phyloP scores from a whole-genome alignment of 495 filamentous ascomycete species.

The Amorphotheca resinae region DNA sequence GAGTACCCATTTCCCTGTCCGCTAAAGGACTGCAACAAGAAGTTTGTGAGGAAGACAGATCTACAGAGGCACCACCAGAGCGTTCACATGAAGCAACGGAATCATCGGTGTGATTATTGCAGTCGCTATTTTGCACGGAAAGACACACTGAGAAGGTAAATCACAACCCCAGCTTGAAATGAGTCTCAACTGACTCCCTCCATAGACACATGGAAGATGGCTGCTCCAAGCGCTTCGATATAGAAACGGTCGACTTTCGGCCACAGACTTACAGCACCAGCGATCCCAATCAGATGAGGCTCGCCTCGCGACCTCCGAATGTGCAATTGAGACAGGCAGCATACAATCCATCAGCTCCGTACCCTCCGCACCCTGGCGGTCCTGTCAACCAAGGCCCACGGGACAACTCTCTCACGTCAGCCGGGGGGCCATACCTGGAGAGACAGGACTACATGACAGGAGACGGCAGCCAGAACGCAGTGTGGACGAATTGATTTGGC shows the following conservation, averaged over 20 bases:
- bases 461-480: conserved; percentile 8
- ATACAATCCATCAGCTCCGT: conserved; percentile 13
- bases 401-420: conserved; percentile 16
- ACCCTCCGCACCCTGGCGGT: conserved; percentile 8
- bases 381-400: conserved; percentile 5
- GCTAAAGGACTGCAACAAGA: conserved; percentile 51
- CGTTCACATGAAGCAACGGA: conserved; percentile 66
- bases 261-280: conserved; percentile 11
- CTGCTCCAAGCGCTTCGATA: conserved; percentile 59
- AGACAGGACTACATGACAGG: conserved; percentile 12
- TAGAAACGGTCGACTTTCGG: conserved; percentile 18
- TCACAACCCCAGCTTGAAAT: conserved; percentile 1
- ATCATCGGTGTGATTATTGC: conserved; percentile 60
- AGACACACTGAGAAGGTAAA: conserved; percentile 70
- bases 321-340: conserved; percentile 12
- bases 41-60: conserved; percentile 76
- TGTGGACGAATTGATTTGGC: conserved; percentile 13
- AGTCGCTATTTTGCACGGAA: conserved; percentile 65
- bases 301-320: conserved; percentile 3
- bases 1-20: conserved; percentile 59
- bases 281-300: conserved; percentile 7
- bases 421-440: conserved; percentile 10
- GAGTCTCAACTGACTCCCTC: no score
- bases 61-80: conserved; percentile 71
- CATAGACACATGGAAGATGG: conserved; percentile 68